Percentiles rank a stretch among this genome's conserved stretches.
phyloP scores from a whole-genome alignment of 1,284 basidiomycete genomes.

The Athelia psychrophila region DNA sequence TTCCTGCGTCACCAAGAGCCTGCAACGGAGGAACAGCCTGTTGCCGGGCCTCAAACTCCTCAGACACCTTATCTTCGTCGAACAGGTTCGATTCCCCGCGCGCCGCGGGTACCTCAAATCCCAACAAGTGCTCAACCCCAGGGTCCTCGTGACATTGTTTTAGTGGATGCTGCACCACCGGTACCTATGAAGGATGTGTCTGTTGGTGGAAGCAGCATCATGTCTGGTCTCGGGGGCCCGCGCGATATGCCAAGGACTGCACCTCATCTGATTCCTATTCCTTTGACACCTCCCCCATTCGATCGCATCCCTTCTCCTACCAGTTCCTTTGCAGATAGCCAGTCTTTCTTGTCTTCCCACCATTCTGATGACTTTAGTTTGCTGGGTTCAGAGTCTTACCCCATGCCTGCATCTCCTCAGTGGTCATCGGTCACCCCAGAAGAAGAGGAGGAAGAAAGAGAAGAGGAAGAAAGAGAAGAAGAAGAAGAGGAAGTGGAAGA shows the following conservation, averaged over 20 bases:
- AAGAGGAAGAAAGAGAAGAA: no score
- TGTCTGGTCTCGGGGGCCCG: background rate
- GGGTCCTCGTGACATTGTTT: slow-evolving; percentile 11
- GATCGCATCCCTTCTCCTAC: slow-evolving; percentile 35
- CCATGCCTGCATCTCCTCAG: slow-evolving; percentile 5
- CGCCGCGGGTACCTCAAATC: background rate
- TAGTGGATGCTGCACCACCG: slow-evolving; percentile 16
- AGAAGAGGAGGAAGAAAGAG: background rate
- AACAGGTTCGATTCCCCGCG: no score
- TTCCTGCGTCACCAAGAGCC: slow-evolving; percentile 17
- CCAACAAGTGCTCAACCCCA: background rate
- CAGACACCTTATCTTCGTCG: no score
- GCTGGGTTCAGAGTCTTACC: slow-evolving; percentile 23
- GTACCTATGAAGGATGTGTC: slow-evolving; percentile 38
- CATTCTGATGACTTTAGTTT: slow-evolving; percentile 67
- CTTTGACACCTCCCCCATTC: slow-evolving; percentile 38
- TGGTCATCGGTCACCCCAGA: background rate
- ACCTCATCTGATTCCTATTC: slow-evolving; percentile 22
- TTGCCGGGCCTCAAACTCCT: no score
- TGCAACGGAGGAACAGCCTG: no score
- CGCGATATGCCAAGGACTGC: slow-evolving; percentile 6
- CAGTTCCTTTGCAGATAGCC: slow-evolving; percentile 46
- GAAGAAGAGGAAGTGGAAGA: background rate
- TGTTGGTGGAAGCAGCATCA: slow-evolving; percentile 31
- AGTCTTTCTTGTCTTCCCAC: slow-evolving; percentile 70